These are phyloP conservation scores for Glycine soja DNA, from an alignment of 306 rosid species.

Conservation along the genomic window DNA sequence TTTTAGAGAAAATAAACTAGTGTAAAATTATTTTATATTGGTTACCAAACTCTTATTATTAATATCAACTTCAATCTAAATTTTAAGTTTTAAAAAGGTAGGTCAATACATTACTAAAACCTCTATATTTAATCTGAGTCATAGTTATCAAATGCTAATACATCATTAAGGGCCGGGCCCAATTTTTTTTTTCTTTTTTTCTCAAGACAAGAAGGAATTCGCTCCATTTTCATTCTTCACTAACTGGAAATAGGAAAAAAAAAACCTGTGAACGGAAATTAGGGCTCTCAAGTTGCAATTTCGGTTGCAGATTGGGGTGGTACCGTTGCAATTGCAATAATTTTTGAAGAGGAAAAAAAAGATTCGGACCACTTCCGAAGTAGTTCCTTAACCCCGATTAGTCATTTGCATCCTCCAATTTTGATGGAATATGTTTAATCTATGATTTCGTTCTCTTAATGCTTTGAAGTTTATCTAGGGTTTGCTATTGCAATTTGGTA, in stretches of 20 bases:
- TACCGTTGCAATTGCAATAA: neutral
- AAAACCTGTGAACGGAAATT: neutral
- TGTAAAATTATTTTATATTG: no score
- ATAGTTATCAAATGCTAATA: no score
- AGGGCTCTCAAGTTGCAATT: constrained; percentile 7
- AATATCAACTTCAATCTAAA: no score
- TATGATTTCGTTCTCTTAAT: neutral
- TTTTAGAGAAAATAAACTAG: no score
- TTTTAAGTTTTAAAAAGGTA: no score
- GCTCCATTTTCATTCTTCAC: no score
- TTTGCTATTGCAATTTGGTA: neutral
- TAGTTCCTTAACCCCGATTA: neutral
- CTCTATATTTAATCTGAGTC: no score
- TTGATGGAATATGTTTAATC: neutral
- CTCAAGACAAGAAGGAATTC: no score
- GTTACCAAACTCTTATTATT: no score
- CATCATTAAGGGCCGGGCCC: no score
- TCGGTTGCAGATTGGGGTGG: neutral
- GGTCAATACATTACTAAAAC: no score
- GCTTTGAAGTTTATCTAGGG: constrained; percentile 31
- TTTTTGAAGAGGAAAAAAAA: neutral
- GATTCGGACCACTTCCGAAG: neutral
- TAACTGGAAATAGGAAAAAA: neutral
- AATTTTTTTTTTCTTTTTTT: no score
- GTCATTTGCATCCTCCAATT: neutral